phyloP scores from a whole-genome alignment of 1,284 basidiomycete species.

The Marasmius sp. region DNA sequence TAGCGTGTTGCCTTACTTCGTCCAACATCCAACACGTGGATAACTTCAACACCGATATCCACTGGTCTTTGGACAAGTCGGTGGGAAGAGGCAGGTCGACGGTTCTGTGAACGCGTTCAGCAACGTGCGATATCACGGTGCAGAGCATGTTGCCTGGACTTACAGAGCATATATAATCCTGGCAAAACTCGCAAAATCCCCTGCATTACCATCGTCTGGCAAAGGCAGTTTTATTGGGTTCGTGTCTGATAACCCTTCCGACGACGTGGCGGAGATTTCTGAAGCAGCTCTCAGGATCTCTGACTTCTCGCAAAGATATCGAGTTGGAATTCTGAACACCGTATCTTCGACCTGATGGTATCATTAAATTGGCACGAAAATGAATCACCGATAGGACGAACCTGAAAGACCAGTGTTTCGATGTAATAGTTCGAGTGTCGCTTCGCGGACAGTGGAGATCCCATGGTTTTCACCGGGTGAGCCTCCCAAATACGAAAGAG shows the following conservation, averaged over 20 bases:
- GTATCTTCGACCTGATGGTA: not conserved
- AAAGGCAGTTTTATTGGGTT: not conserved
- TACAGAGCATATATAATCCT: not conserved
- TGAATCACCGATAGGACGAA: not conserved
- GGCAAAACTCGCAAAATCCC: not conserved
- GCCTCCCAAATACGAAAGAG: too few species aligned
- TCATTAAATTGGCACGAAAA: not conserved
- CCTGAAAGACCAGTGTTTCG: not conserved
- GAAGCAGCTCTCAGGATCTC: not conserved
- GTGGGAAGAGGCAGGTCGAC: not conserved
- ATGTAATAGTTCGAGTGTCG: not conserved
- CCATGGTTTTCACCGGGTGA: not conserved
- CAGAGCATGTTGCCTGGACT: not conserved
- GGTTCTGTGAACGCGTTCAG: not conserved
- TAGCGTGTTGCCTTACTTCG: not conserved
- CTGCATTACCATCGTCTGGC: not conserved
- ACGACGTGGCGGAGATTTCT: not conserved
- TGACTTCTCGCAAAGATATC: not conserved
- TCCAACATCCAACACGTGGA: not conserved
- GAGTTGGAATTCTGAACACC: not conserved
- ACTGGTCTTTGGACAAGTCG: not conserved
- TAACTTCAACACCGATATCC: slow-evolving; percentile 2
- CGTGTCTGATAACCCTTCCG: not conserved
- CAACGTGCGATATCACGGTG: not conserved
- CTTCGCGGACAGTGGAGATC: not conserved